Evolutionary conservation across 176 grass and related monocot genomes (phyloP), one percentile per base, ranked within the genome.

Genomic region (Lolium perenne): DNA sequence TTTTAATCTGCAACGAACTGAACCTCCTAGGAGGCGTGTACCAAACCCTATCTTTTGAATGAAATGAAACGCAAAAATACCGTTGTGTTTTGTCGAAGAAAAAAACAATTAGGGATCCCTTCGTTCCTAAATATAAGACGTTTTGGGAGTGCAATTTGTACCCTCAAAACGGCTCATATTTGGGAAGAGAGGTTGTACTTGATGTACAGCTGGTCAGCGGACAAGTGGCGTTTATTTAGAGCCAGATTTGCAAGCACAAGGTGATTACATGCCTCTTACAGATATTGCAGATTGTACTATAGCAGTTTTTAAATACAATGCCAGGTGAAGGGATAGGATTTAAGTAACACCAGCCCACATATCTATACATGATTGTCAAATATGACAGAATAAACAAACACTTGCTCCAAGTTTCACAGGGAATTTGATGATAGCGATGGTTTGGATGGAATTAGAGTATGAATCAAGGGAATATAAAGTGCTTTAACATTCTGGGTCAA

Each of bases 341-440:
- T 29, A 58, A 56, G 21, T n/a, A 49, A 46, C 84, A 59, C 25
- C 1, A 16, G 60, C 10, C 12, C 53, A 67, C 47, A 60, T 20
- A 17, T 76, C 4, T 35, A 76, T 23, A 53, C 25, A 38, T 16
- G 45, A 54, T 71, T 57, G 80, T 74, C 48, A 67, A 78, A 80
- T 38, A 78, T 40, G 62, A 88, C 3, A 60, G 66, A 23, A 71
- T 11, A 70, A 61, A n/a, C 38, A 76, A 49, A n/a, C 49, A 81
- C 11, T 16, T n/a, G 53, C 26, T 35, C 59, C 59, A 76, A 50
- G 59, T 60, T 46, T 60, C 32, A 62, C 6, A 46, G 4, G 17
- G 74, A 16, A 48, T 51, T 71, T 57, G 15, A 14, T 15, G 40
- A 69, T 8, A 71, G 16, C 10, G 29, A 90, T 16, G n/a, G 13